Base-by-base conservation (phyloP, 371 early-diverging fungal species). In the Chytridiales sp. region DNA sequence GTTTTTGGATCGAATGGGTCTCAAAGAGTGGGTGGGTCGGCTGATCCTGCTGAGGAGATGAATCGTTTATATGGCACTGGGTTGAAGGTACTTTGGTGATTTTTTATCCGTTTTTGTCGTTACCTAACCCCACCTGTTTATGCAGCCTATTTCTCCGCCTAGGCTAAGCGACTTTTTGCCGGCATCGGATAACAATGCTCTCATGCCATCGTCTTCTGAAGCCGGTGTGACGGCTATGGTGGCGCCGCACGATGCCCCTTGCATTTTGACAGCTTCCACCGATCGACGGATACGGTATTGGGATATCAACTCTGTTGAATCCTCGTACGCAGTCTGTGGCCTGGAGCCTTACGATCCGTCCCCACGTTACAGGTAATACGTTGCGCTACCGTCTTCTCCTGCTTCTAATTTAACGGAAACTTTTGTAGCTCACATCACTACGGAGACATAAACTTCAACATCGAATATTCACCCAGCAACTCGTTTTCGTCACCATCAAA, bases 201-300 rank as follows among this genome's bases (percentile, higher is more conserved):
- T 44, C 6, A 11, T 6, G 15, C 9, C 44, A 8, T 39, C 53
- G 24, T 26, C 11, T 17, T 13, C 59, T 9, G 54, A 61, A 15
- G 11, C 36, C n/a, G 60, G 54, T 6, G 17, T 43, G 5, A 30
- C 19, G 29, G 30, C 53, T 11, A 36, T 58, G 22, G 21, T 56
- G 13, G 24, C 59, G 44, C 42, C 46, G 4, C 29, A 4, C 27
- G 39, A 53, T 22, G 44, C 79, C 32, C 75, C 83, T 13, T 87
- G 81, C 59, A 79, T 94, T 73, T 69, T 93, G 32, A 85, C 91
- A 0, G 91, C 81, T 9, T 93, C 93, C 1, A 80, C 86, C 0
- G 95, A 94, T 69, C 80, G 89, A 24, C 87, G 87, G 68, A 77
- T 95, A 19, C 72, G 94, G 27, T 90, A 85, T 59, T 92, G 93